Evolutionary conservation across 2,329 filamentous ascomycete genomes (phyloP), one percentile per base, ranked within the genome.

Genomic region (Talaromyces funiculosus): DNA sequence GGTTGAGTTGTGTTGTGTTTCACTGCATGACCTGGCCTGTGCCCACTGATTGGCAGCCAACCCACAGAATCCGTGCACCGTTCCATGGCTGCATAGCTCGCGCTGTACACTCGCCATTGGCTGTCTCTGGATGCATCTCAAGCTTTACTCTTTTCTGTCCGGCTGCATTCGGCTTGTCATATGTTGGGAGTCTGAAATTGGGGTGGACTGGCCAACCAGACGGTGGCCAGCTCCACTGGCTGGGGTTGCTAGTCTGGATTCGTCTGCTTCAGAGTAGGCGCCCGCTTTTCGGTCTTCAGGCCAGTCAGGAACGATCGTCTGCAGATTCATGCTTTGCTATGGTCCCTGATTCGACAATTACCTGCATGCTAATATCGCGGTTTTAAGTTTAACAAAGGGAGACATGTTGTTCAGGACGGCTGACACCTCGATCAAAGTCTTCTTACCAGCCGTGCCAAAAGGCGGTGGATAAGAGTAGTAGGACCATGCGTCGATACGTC

Each of bases 21-120:
- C 59, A 57, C 53, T 57, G 59, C 59, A 42, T 56, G 59, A 54
- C 56, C 55, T 57, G 55, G 53, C 9, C 8, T 42, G 9, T 16
- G 38, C 47, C 33, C 38, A 35, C 24, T 49, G 54, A 47, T 47
- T 37, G 40, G 54, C 37, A 9, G 42, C 26, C 9, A 18, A 8
- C 54, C 37, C 26, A 22, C 53, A 43, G 51, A 3, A 54, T 54
- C 53, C 14, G 53, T 43, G 51, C 51, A 26, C 40, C 20, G 16
- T 7, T 9, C 43, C 43, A 47, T 26, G 42, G 12, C 10, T 18
- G 40, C 26, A 31, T 29, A 49, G 31, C 24, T 18, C 26, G n/a
- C 12, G 10, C 20, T 18, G 16, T 7, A 20, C 47, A 20, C 16
- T 51, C 2, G 20, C n/a, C 2, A 51, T 51, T 51, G 47, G 51